Evolutionary conservation across 768 basidiomycete species (phyloP), one percentile per base, ranked within the genome.

Genomic region (Trametes villosa): DNA sequence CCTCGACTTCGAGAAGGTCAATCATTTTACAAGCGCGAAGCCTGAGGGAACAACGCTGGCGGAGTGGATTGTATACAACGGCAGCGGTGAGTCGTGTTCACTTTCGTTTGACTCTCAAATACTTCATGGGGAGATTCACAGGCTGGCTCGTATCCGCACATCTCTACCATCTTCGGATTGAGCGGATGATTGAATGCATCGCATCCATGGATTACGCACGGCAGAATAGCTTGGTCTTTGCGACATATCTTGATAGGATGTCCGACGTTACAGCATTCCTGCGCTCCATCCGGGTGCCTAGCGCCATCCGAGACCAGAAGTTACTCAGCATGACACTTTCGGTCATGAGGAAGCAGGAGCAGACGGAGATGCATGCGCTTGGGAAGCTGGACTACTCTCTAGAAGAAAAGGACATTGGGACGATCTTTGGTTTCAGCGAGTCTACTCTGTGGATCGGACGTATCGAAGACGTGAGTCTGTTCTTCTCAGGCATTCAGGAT

Each of bases 41-140:
- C 53, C 53, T 2, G 31, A 42, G 12, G 22, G 24, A 3, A 26
- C 46, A 1, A 31, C 53, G 9, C 42, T 55, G 22, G 46, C 36
- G 53, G 29, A 55, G 31, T 55, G 53, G 53, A 55, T 55, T 18
- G 53, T 33, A 18, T 55, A 55, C 44, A 30, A 44, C 22, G 41
- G 44, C 8, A 34, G 46, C 24, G 53, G 53, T 55, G 24, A 13
- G 26, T 3, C n/a, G 24, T 15, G 4, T 15, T 24, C 15, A 27
- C 5, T 5, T 12, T 9, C 9, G 3, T 1, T 20, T 3, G 22
- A 12, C 26, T 11, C 8, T 2, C 8, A 30, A 8, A 30, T 13
- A 18, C n/a, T 20, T 3, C 7, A 13, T n/a, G 18, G 42, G 9
- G n/a, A n/a, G 12, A 5, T 4, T 26, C n/a, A n/a, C n/a, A 53